Percentiles rank a stretch among this genome's conserved stretches.
Conservation (phyloP, 805 yeast genomes). For the Candida hungchunana region DNA sequence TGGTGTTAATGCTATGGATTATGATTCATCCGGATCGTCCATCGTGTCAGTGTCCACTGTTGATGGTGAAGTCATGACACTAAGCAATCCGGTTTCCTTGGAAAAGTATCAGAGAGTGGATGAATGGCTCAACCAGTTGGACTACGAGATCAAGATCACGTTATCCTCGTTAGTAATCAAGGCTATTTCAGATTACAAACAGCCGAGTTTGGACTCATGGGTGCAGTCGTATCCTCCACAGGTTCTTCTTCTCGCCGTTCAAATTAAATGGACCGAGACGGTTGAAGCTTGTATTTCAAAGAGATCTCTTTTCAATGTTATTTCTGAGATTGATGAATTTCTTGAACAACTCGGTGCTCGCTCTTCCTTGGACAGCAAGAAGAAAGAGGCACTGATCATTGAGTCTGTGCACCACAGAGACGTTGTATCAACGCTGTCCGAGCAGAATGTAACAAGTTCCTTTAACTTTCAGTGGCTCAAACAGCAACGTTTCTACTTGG, state of each 20-base stretch:
- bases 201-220: constrained; percentile 29
- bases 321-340: background rate
- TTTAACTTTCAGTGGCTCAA: constrained; percentile 43
- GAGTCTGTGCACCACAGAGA: constrained; percentile 62
- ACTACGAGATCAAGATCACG: constrained; percentile 45
- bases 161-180: constrained; percentile 34
- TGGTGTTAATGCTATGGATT: constrained; percentile 47
- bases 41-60: constrained; percentile 53
- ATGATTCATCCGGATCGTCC: constrained; percentile 29
- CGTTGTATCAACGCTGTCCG: constrained; percentile 26
- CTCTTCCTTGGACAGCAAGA: constrained; percentile 40
- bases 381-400: constrained; percentile 56
- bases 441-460: constrained; percentile 10
- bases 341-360: constrained; percentile 14
- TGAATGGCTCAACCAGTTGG: constrained; percentile 63
- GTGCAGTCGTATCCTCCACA: constrained; percentile 50
- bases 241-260: constrained; percentile 47
- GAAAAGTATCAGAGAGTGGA: constrained; percentile 39
- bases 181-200: constrained; percentile 28
- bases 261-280: constrained; percentile 48
- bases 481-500: constrained; percentile 44
- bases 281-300: constrained; percentile 32
- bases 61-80: constrained; percentile 55
- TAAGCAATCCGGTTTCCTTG: constrained; percentile 42
- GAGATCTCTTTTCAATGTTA: background rate